Evolutionary conservation across 169 alveolate species (phyloP), one percentile per base, ranked within the genome.

Genomic region (Cryptosporidium tyzzeri): DNA sequence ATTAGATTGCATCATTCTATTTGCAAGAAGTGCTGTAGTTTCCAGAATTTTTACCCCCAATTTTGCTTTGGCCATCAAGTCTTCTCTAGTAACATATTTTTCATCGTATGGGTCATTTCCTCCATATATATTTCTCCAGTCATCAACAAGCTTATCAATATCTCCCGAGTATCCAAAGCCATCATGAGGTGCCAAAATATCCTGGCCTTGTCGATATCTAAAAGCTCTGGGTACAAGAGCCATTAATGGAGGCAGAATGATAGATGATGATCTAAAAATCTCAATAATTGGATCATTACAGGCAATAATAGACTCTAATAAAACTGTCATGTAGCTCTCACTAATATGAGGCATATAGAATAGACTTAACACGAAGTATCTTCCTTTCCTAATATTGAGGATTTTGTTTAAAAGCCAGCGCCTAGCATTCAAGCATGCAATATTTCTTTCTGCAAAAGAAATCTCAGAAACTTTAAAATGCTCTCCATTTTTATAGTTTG

Each of bases 261-360:
- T 65, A 21, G 89, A 62, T 8, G 89, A 80, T 31, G 71, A 59
- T 59, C 48, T 80, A 26, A 80, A 80, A 39, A 80, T 61, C 26
- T 65, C 75, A 31, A 62, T 10, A 5, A 80, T 23, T 65, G 48
- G 41, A 0, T 44, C 75, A 29, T 41, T 26, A 44, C 89, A 62
- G 8, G 89, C 71, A 6, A 65, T n/a, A 23, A 80, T 67, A 41
- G 80, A 29, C 51, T 80, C 89, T 26, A 80, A 33, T 41, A 80
- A 67, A 35, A 41, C 59, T 0, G 89, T 62, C 53, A 80, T 62
- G n/a, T 80, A 80, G 18, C 23, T 62, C 41, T 80, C 89, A 29
- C 80, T 80, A 31, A 80, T 44, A 59, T 80, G 89, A 9, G 89
- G 89, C 89, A 80, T 80, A 62, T 80, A 68, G 68, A 80, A 80